phyloP scores from a whole-genome alignment of 345 rosid genomes.

The Punica granatum region DNA sequence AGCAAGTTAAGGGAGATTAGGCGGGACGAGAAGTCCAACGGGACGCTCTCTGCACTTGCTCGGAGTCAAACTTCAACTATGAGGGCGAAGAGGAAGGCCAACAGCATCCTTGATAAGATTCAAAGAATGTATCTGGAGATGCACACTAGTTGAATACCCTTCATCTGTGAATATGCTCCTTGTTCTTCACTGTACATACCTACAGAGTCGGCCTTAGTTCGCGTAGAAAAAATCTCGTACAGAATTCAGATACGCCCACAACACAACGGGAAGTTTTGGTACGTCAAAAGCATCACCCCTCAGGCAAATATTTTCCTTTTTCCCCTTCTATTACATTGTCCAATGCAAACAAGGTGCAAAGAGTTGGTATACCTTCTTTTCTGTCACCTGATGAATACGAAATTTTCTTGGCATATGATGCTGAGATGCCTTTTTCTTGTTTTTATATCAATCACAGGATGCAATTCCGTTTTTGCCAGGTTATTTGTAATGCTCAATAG shows the following conservation, averaged over 20 bases:
- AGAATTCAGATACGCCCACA: background rate
- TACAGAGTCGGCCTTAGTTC: background rate
- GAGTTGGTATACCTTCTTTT: background rate
- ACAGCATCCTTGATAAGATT: slow-evolving; percentile 28
- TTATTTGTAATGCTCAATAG: background rate
- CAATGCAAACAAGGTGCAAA: background rate
- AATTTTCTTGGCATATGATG: background rate
- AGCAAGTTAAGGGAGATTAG: slow-evolving; percentile 16
- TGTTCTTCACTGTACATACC: background rate
- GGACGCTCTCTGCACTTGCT: slow-evolving; percentile 33
- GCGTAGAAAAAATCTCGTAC: background rate
- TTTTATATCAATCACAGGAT: slow-evolving; percentile 1
- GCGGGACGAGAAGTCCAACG: slow-evolving; percentile 28
- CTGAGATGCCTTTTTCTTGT: background rate
- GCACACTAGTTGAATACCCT: background rate
- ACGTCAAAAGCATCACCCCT: background rate
- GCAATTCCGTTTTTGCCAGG: background rate
- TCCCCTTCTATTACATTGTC: background rate
- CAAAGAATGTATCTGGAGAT: background rate
- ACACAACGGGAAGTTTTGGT: background rate
- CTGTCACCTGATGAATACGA: background rate
- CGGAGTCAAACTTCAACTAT: slow-evolving; percentile 31
- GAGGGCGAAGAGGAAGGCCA: slow-evolving; percentile 53
- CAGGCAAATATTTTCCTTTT: background rate
- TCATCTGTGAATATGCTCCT: background rate